phyloP scores from a whole-genome alignment of 805 yeast genomes.

The Kurtzmaniella cleridarum region DNA sequence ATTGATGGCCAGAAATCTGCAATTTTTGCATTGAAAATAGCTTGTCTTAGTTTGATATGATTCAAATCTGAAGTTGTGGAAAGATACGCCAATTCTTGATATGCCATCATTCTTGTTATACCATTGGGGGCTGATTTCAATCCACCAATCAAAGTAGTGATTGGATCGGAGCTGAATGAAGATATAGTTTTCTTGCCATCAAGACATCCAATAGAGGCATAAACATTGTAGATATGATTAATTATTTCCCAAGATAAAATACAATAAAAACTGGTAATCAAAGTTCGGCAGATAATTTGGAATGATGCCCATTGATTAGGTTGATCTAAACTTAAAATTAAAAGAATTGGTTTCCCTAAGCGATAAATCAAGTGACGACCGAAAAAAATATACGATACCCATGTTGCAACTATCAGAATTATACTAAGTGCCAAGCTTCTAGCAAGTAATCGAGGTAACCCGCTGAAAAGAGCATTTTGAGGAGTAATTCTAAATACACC shows the following conservation, averaged over 20 bases:
- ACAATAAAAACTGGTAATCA: slow-evolving; percentile 17
- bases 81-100: slow-evolving; percentile 67
- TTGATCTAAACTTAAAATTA: slow-evolving; percentile 23
- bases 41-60: slow-evolving; percentile 40
- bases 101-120: slow-evolving; percentile 53
- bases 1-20: slow-evolving; percentile 52
- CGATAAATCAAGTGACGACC: no score
- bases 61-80: slow-evolving; percentile 43
- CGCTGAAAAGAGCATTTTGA: slow-evolving; percentile 21
- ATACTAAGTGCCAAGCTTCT: slow-evolving; percentile 31
- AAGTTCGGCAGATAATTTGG: background rate
- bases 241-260: slow-evolving; percentile 47
- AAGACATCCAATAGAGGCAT: slow-evolving; percentile 66
- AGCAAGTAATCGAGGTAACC: slow-evolving; percentile 26
- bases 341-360: slow-evolving; percentile 7
- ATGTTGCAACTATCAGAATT: slow-evolving; percentile 22
- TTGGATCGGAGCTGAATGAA: slow-evolving; percentile 53
- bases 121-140: slow-evolving; percentile 34
- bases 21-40: slow-evolving; percentile 48
- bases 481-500: slow-evolving; percentile 40
- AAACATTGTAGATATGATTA: slow-evolving; percentile 57
- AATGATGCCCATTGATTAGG: background rate
- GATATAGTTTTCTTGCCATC: slow-evolving; percentile 61
- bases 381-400: slow-evolving; percentile 29
- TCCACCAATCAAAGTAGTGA: slow-evolving; percentile 60